Conservation (phyloP, 2,329 filamentous ascomycete genomes). For the Phialemonium atrogriseum region DNA sequence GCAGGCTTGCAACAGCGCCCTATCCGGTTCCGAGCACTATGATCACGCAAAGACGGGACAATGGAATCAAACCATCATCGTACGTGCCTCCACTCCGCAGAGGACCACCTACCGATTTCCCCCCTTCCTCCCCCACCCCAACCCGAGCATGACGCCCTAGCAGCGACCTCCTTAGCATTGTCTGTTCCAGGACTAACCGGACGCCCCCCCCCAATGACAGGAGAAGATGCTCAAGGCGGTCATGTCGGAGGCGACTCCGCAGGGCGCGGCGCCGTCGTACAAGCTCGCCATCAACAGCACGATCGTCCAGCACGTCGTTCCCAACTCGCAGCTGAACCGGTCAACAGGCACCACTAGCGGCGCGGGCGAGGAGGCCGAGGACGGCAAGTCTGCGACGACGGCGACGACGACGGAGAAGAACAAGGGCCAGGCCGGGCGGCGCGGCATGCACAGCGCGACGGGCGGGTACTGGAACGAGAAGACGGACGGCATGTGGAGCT, state of each 20-base stretch:
- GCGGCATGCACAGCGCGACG: slow-evolving; percentile 83
- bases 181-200: neutral
- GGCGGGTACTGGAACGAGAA: slow-evolving; percentile 88
- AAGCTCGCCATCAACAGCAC: slow-evolving; percentile 98
- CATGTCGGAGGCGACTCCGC: slow-evolving; percentile 63
- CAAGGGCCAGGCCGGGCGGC: slow-evolving; percentile 68
- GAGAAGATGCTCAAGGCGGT: slow-evolving; percentile 70
- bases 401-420: slow-evolving; percentile 52
- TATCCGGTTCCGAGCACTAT: slow-evolving; percentile 70
- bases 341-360: slow-evolving; percentile 38
- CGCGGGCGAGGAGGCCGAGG: slow-evolving; percentile 45
- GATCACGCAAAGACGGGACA: slow-evolving; percentile 75
- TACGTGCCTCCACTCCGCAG: slow-evolving; percentile 49
- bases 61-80: slow-evolving; percentile 93
- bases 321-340: slow-evolving; percentile 57
- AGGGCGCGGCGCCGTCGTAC: slow-evolving; percentile 55
- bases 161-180: too few relatives aligned
- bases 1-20: slow-evolving; percentile 74
- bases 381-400: slow-evolving; percentile 37
- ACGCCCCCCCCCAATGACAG: slow-evolving; percentile 35
- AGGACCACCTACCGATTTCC: neutral
- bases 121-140: neutral
- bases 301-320: slow-evolving; percentile 86
- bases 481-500: slow-evolving; percentile 84
- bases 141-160: too few relatives aligned